Percentiles rank a stretch among this genome's conserved stretches.
These are phyloP conservation scores for Trichoderma harzianum DNA, from an alignment of 2,329 filamentous ascomycete genomes.

Conservation along the genomic window DNA sequence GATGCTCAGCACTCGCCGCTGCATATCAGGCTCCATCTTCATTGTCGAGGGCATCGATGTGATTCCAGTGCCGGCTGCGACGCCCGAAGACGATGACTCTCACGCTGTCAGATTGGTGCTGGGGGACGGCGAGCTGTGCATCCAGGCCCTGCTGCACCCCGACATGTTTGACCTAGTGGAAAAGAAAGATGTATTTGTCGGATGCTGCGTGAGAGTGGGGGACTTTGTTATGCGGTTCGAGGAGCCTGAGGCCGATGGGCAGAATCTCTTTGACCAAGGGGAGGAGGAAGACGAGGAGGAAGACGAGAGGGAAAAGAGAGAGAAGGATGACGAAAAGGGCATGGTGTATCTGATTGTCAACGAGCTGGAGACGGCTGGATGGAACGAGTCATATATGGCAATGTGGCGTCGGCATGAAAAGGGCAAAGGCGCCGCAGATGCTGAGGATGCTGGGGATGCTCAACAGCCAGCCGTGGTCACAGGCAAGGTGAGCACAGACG, in stretches of 20 bases:
- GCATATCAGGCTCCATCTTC: constrained; percentile 46
- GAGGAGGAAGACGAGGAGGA: background rate
- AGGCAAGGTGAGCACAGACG: background rate
- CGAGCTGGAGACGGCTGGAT: constrained; percentile 45
- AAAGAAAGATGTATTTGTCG: constrained; percentile 42
- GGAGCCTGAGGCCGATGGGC: background rate
- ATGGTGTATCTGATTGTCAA: constrained; percentile 47
- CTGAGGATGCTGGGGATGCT: background rate
- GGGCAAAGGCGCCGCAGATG: background rate
- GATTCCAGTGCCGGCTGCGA: constrained; percentile 27
- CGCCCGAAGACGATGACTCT: constrained; percentile 36
- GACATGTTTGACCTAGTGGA: constrained; percentile 49
- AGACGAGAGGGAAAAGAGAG: background rate
- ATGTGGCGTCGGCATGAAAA: constrained; percentile 22
- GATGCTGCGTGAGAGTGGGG: constrained; percentile 48
- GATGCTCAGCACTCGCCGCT: constrained; percentile 47
- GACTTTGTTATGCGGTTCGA: constrained; percentile 33
- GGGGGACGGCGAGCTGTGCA: constrained; percentile 51
- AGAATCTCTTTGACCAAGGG: background rate
- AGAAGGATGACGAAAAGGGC: constrained; percentile 13
- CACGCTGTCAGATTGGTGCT: constrained; percentile 47
- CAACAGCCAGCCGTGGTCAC: background rate
- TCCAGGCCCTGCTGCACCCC: constrained; percentile 49
- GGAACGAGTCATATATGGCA: constrained; percentile 41
- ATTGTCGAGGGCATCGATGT: constrained; percentile 46